Evolutionary conservation across 176 grass and related monocot species (phyloP).

Genomic region (Eremochloa ophiuroides): DNA sequence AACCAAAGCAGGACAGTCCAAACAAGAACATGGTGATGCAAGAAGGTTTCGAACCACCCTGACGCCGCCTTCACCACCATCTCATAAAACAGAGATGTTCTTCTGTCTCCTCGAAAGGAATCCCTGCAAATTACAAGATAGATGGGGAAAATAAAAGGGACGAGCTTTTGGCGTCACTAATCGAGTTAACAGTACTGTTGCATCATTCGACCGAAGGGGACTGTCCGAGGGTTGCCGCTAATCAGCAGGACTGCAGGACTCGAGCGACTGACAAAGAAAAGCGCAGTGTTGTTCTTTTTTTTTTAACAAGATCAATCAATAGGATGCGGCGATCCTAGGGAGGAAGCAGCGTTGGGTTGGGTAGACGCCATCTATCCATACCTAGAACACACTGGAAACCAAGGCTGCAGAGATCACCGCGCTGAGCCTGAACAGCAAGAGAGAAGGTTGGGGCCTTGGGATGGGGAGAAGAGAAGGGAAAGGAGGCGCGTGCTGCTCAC

Average conservation of each 20-base stretch:
- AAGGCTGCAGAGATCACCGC: not conserved
- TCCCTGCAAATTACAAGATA: not conserved
- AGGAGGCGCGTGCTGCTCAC: conserved; percentile 31
- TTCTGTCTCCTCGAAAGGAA: not conserved
- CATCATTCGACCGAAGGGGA: not conserved
- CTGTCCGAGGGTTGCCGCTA: not conserved
- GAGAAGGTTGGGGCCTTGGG: not conserved
- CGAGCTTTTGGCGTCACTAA: not conserved
- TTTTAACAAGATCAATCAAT: not conserved
- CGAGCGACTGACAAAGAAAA: not conserved
- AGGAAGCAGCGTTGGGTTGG: not conserved
- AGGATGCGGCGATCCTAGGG: not conserved
- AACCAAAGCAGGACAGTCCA: not conserved
- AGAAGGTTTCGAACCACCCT: not conserved
- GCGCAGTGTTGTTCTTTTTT: not conserved
- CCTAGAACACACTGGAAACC: not conserved
- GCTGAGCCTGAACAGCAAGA: not conserved
- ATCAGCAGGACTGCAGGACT: not conserved
- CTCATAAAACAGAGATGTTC: not conserved
- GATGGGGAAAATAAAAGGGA: not conserved
- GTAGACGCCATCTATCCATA: not conserved
- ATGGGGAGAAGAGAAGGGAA: not conserved
- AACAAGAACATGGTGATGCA: conserved; percentile 24
- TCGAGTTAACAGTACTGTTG: not conserved
- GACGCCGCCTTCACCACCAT: not conserved